phyloP scores from a whole-genome alignment of 345 rosid genomes.

The Combretum micranthum region DNA sequence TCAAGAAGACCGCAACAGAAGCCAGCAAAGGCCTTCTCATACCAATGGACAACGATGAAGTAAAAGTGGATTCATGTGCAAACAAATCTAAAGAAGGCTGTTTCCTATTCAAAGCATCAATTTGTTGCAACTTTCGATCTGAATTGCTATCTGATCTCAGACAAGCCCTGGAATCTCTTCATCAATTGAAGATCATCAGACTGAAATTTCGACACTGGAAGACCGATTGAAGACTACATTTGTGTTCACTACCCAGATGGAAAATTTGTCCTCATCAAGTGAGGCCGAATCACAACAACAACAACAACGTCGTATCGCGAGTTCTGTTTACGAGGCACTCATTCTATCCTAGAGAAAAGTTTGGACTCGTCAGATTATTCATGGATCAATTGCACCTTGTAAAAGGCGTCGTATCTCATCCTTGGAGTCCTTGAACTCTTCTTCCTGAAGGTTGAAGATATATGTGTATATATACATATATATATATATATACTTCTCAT shows the following conservation, averaged over 20 bases:
- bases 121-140: conserved; percentile 48
- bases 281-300: conserved; percentile 12
- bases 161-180: conserved; percentile 39
- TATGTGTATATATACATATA: too few species aligned
- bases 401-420: conserved; percentile 41
- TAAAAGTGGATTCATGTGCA: conserved; percentile 30
- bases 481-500: too few species aligned
- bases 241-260: conserved; percentile 23
- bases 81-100: conserved; percentile 10
- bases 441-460: conserved; percentile 13
- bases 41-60: conserved; percentile 54
- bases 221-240: conserved; percentile 39
- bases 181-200: conserved; percentile 33
- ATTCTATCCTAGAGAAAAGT: conserved; percentile 41
- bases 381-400: conserved; percentile 24
- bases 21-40: conserved; percentile 38
- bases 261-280: not conserved
- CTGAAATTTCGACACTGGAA: conserved; percentile 49
- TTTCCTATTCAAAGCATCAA: conserved; percentile 28
- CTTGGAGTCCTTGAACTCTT: conserved; percentile 33
- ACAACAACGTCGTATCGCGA: conserved; percentile 26
- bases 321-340: conserved; percentile 8
- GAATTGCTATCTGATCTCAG: conserved; percentile 39
- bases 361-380: conserved; percentile 32
- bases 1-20: conserved; percentile 38